Conservation (phyloP, 1,284 basidiomycete genomes). For the Phellinidium pouzarii region DNA sequence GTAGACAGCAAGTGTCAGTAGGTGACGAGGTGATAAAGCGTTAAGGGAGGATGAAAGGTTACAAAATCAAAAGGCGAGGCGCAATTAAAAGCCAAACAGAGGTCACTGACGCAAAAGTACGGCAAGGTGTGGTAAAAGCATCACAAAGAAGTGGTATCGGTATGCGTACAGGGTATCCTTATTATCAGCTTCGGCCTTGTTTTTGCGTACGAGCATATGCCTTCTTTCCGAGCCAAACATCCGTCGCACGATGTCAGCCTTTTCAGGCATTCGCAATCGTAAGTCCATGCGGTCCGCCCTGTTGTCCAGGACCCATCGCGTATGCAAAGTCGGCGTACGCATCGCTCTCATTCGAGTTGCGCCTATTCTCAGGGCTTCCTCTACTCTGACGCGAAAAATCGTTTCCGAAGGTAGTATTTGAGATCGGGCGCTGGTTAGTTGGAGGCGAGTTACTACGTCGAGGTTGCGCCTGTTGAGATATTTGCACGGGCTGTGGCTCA, state of each 20-base stretch:
- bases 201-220: background rate
- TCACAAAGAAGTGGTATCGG: background rate
- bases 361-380: background rate
- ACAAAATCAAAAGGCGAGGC: background rate
- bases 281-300: conserved; percentile 8
- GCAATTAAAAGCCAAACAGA: background rate
- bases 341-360: conserved; percentile 5
- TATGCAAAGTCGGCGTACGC: conserved; percentile 16
- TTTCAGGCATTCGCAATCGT: conserved; percentile 12
- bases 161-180: conserved; percentile 16
- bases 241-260: background rate
- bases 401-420: conserved; percentile 2
- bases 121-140: background rate
- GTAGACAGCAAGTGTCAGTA: background rate
- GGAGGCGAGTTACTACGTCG: background rate
- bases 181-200: background rate
- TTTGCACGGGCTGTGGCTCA: too few species aligned
- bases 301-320: conserved; percentile 15
- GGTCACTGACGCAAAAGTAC: background rate
- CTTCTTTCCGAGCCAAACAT: background rate
- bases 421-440: background rate
- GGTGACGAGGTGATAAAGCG: background rate
- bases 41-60: background rate
- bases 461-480: too few species aligned
- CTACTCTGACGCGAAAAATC: background rate